Evolutionary conservation across 2,329 filamentous ascomycete species (phyloP).

Genomic region (Zymoseptoria passerinii): DNA sequence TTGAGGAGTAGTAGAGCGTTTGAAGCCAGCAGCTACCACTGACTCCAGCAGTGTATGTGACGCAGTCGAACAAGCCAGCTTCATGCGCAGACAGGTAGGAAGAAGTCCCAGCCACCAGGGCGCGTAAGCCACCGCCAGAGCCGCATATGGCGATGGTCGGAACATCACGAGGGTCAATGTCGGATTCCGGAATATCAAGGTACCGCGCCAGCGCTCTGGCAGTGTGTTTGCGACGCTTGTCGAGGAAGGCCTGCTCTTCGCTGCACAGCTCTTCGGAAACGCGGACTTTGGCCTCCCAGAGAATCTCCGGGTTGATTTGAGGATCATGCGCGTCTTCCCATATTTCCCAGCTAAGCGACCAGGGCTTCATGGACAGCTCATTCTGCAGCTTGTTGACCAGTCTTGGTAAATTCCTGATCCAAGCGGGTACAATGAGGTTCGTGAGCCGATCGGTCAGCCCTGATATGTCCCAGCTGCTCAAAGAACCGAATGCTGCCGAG

Average conservation of each 20-base stretch:
- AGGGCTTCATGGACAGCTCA: slow-evolving; percentile 79
- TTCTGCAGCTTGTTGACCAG: slow-evolving; percentile 76
- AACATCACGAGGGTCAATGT: slow-evolving; percentile 87
- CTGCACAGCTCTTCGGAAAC: slow-evolving; percentile 72
- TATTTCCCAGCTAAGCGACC: slow-evolving; percentile 83
- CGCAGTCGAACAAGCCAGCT: slow-evolving; percentile 83
- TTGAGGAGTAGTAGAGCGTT: slow-evolving; percentile 72
- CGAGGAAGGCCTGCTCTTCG: slow-evolving; percentile 70
- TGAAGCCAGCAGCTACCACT: slow-evolving; percentile 97
- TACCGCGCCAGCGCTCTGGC: slow-evolving; percentile 72
- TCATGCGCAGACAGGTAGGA: slow-evolving; percentile 78
- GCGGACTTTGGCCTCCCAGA: slow-evolving; percentile 70
- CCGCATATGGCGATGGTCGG: slow-evolving; percentile 90
- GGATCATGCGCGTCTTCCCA: slow-evolving; percentile 87
- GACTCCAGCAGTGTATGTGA: slow-evolving; percentile 90
- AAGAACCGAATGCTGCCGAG: slow-evolving; percentile 19
- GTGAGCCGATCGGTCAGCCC: slow-evolving; percentile 23
- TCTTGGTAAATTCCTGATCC: slow-evolving; percentile 67
- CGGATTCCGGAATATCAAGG: slow-evolving; percentile 64
- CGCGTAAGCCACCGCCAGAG: slow-evolving; percentile 82
- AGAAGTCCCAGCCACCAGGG: slow-evolving; percentile 81
- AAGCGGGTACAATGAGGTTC: slow-evolving; percentile 61
- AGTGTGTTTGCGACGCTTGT: slow-evolving; percentile 59
- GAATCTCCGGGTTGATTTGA: slow-evolving; percentile 75
- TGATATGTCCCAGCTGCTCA: slow-evolving; percentile 23